Evolutionary conservation across 495 filamentous ascomycete species (phyloP).

Genomic region (Margaritispora aquatica): DNA sequence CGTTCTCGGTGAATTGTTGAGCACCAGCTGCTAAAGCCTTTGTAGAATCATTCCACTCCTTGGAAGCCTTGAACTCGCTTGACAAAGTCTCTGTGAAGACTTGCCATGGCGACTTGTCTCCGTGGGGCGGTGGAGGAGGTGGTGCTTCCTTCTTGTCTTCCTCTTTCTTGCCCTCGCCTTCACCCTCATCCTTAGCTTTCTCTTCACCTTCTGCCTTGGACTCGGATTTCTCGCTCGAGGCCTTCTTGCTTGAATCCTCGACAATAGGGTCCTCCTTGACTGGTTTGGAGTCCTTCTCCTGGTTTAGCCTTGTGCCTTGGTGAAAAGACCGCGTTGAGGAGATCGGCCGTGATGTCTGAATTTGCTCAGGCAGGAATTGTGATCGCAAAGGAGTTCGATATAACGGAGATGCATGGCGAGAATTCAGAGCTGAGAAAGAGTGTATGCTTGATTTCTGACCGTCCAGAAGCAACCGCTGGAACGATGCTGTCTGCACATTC

Average conservation of each 20-base stretch:
- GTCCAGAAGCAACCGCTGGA: constrained; percentile 50
- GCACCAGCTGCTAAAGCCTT: constrained; percentile 86
- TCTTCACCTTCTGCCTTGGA: constrained; percentile 31
- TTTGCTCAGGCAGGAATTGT: constrained; percentile 34
- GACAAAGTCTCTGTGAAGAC: constrained; percentile 95
- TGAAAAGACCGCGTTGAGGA: constrained; percentile 36
- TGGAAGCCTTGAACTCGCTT: constrained; percentile 89
- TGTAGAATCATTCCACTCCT: constrained; percentile 98
- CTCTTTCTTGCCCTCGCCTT: constrained; percentile 35
- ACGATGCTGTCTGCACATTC: constrained; percentile 33
- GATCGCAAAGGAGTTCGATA: constrained; percentile 33
- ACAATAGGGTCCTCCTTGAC: constrained; percentile 35
- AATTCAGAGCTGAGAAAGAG: constrained; percentile 25
- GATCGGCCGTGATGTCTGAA: constrained; percentile 28
- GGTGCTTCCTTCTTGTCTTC: constrained; percentile 57
- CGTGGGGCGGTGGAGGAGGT: constrained; percentile 88
- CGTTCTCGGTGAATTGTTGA: constrained; percentile 88
- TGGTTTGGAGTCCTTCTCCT: constrained; percentile 33
- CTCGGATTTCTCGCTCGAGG: constrained; percentile 11
- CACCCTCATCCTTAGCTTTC: constrained; percentile 37
- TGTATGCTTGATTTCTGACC: constrained; percentile 22
- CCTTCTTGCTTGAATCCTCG: constrained; percentile 36
- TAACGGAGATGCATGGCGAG: constrained; percentile 8
- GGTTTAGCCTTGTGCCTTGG: constrained; percentile 29
- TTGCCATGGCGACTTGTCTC: constrained; percentile 96